Evolutionary conservation across 768 basidiomycete genomes (phyloP), one percentile per base, ranked within the genome.

Genomic region (Leccinum variicolor): DNA sequence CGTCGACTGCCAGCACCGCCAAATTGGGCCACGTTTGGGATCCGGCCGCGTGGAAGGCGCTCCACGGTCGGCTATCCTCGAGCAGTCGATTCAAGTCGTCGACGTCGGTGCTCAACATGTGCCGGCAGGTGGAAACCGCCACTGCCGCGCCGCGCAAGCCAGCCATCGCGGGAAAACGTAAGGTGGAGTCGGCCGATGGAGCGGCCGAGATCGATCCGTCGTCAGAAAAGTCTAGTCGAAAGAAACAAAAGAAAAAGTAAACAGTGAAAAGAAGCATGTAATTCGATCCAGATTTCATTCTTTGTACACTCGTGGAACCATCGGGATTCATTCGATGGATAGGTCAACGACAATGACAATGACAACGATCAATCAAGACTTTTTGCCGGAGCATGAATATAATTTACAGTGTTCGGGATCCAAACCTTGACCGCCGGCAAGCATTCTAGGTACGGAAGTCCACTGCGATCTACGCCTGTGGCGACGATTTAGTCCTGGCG

Each of bases 21-120:
- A 10, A 19, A 13, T 43, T 19, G 3, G 60, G 66, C 11, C 62
- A 68, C 4, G 71, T 79, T 5, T 96, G 93, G 93, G 77, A 84
- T 52, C 75, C 83, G 1, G 65, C 75, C 4, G 69, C 74, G 2
- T 92, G 93, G 84, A 75, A 75, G 26, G 65, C 64, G 10, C 71
- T 94, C 15, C 73, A 75, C 8, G 68, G 69, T 29, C 73, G 70
- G 52, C 68, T 95, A 11, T 70, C 74, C 45, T 64, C 74, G 5
- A 84, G 82, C 15, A 70, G 79, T n/a, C 80, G 84, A 25, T 86
- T 90, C 73, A 84, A 84, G 66, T 75, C 81, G 6, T 85, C 88
- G 1, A 70, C 78, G 31, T 84, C 82, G 7, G 78, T 93, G 8
- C 78, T 79, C 28, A 79, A 78, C 52, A 80, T 86, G 72, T 85